Evolutionary conservation across 2,329 filamentous ascomycete species (phyloP).

Genomic region (Falciphora oryzae): DNA sequence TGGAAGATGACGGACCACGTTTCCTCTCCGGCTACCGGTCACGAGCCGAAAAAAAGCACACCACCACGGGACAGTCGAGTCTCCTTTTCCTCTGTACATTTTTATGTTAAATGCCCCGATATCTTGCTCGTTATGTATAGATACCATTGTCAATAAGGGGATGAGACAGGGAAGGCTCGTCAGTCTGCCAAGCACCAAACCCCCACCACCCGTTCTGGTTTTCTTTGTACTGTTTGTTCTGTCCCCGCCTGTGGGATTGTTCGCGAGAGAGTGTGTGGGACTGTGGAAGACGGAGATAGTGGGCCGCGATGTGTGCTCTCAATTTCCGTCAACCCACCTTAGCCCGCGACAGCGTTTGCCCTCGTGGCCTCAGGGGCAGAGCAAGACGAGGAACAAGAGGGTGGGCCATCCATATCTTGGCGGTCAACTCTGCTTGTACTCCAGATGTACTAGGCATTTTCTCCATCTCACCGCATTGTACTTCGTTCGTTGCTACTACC

Average conservation of each 20-base stretch:
- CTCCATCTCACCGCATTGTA: too few species aligned
- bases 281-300: neutral
- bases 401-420: too few species aligned
- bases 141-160: conserved; percentile 2
- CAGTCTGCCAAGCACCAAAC: conserved; percentile 11
- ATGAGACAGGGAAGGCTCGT: conserved; percentile 8
- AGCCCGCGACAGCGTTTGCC: neutral
- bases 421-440: too few species aligned
- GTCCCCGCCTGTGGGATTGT: neutral
- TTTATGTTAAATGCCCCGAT: neutral
- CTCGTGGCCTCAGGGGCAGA: neutral
- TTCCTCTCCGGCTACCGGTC: neutral
- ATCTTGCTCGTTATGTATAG: neutral
- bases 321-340: neutral
- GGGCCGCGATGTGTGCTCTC: neutral
- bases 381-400: neutral
- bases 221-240: neutral
- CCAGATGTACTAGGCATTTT: too few species aligned
- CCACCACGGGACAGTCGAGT: neutral
- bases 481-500: too few species aligned
- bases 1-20: neutral
- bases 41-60: neutral
- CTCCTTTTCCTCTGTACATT: neutral
- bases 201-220: neutral
- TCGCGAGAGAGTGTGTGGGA: neutral